These are phyloP conservation scores for Cytospora paraplurivora DNA, from an alignment of 2,329 filamentous ascomycete genomes.

Conservation along the genomic window DNA sequence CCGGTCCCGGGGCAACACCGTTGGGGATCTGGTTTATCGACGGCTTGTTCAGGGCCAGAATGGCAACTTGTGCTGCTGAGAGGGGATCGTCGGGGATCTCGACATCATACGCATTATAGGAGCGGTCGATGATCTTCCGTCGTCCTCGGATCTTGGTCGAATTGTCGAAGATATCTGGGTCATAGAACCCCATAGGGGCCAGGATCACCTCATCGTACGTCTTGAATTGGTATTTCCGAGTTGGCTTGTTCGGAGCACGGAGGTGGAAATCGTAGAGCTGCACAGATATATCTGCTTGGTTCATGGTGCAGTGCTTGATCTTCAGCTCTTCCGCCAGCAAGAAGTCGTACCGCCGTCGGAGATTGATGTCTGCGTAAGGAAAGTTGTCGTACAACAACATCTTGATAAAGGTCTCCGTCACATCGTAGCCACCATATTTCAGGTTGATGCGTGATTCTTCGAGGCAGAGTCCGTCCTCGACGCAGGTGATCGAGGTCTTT, in stretches of 20 bases:
- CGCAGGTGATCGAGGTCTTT: slow-evolving; percentile 95
- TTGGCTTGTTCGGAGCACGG: slow-evolving; percentile 83
- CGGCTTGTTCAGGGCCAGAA: slow-evolving; percentile 62
- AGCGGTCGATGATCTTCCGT: slow-evolving; percentile 80
- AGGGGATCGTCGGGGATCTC: slow-evolving; percentile 84
- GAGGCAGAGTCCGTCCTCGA: slow-evolving; percentile 92
- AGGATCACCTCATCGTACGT: slow-evolving; percentile 95
- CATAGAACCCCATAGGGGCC: slow-evolving; percentile 93
- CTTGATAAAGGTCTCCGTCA: slow-evolving; percentile 92
- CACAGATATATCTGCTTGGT: slow-evolving; percentile 85
- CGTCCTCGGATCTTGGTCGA: slow-evolving; percentile 76
- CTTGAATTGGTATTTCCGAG: slow-evolving; percentile 92
- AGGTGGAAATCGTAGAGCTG: slow-evolving; percentile 90
- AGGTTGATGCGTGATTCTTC: slow-evolving; percentile 95
- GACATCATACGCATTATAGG: slow-evolving; percentile 91
- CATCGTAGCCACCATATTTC: slow-evolving; percentile 89
- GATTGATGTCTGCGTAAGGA: slow-evolving; percentile 91
- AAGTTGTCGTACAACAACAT: slow-evolving; percentile 98
- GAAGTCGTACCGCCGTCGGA: slow-evolving; percentile 87
- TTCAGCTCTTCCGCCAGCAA: slow-evolving; percentile 94
- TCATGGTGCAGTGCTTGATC: slow-evolving; percentile 88
- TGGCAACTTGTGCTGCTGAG: slow-evolving; percentile 78
- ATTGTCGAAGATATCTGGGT: slow-evolving; percentile 84
- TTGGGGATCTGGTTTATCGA: slow-evolving; percentile 47
- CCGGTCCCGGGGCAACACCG: slow-evolving; percentile 47